Percentiles rank a stretch among this genome's conserved stretches.
Evolutionary conservation across 108 stramenopile genomes (phyloP).

Genomic region (Nitzschia sp.): DNA sequence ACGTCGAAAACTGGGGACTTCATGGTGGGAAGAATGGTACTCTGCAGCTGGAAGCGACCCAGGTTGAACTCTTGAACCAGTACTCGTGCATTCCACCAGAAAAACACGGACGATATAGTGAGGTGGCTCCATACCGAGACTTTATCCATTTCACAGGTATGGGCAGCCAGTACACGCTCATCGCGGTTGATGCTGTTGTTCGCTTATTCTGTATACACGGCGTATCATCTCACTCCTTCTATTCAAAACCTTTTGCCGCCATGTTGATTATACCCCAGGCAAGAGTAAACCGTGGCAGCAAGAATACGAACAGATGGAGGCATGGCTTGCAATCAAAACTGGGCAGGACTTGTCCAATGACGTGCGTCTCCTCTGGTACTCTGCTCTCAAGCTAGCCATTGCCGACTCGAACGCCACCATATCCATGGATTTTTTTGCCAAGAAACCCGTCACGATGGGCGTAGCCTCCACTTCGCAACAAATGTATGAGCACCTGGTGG

Average conservation of each 20-base stretch:
- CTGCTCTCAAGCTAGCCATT: not conserved
- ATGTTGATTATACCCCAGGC: conserved; percentile 39
- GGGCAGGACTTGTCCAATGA: not conserved
- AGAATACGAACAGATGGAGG: not conserved
- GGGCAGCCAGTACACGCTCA: conserved; percentile 41
- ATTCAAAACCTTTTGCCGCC: too few relatives aligned
- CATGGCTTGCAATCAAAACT: not conserved
- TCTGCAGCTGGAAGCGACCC: not conserved
- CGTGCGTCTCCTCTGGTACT: not conserved
- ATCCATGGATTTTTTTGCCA: not conserved
- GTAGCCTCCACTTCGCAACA: not conserved
- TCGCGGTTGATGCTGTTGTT: too few relatives aligned
- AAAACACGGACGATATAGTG: not conserved
- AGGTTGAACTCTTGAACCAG: not conserved
- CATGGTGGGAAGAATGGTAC: not conserved
- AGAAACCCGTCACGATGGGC: not conserved
- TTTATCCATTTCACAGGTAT: conserved; percentile 43
- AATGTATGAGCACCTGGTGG: not conserved
- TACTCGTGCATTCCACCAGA: not conserved
- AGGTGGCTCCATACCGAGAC: conserved; percentile 32
- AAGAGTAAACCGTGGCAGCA: not conserved
- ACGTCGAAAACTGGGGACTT: conserved; percentile 27
- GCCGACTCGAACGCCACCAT: not conserved
- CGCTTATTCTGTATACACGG: too few relatives aligned
- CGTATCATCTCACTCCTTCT: too few relatives aligned